Evolutionary conservation across 331 rosid species (phyloP).

Genomic region (Malus hybrid): DNA sequence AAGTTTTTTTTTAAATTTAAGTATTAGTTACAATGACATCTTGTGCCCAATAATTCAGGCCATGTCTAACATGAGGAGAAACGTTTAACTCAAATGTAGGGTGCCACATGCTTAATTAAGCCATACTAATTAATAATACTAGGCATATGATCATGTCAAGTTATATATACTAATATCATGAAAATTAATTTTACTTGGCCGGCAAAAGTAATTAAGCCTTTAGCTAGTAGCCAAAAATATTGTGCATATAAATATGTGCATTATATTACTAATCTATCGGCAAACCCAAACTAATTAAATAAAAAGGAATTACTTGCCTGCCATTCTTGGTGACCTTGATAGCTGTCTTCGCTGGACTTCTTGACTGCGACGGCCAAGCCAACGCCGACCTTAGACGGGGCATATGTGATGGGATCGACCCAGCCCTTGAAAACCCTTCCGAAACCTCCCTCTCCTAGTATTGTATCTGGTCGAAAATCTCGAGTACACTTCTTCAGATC

Average conservation of each 20-base stretch:
- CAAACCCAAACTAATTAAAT: background rate
- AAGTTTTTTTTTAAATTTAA: no score
- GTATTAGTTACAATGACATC: background rate
- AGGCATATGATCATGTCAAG: background rate
- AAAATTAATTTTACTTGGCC: background rate
- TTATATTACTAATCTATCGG: background rate
- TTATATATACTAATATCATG: background rate
- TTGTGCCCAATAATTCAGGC: background rate
- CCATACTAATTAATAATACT: background rate
- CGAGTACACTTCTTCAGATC: conserved; percentile 71
- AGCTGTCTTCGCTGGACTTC: conserved; percentile 62
- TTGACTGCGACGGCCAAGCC: conserved; percentile 87
- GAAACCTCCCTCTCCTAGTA: conserved; percentile 88
- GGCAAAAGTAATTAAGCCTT: background rate
- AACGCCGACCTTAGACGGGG: conserved; percentile 56
- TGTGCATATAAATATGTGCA: background rate
- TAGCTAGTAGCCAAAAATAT: background rate
- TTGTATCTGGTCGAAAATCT: conserved; percentile 62
- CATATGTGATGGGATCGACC: conserved; percentile 45
- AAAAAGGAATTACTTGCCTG: conserved; percentile 25
- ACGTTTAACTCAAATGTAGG: background rate
- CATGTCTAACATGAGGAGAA: background rate
- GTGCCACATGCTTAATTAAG: background rate
- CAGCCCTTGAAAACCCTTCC: conserved; percentile 93
- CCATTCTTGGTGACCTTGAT: conserved; percentile 79